Evolutionary conservation across 2,329 filamentous ascomycete species (phyloP).

Genomic region (Microsporum ferrugineum): DNA sequence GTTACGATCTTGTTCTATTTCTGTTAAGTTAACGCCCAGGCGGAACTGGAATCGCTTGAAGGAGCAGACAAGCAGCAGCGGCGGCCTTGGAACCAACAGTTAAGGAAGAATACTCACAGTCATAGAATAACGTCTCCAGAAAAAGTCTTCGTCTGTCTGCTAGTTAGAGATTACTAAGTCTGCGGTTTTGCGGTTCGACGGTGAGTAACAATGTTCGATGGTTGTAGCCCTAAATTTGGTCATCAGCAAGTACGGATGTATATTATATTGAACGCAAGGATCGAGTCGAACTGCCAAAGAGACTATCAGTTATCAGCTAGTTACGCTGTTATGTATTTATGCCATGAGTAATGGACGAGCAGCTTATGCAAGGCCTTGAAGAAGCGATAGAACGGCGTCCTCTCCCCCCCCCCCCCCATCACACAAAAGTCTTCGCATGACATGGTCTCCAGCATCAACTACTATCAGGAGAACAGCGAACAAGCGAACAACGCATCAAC

Average conservation of each 20-base stretch:
- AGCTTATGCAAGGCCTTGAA: neutral
- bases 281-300: neutral
- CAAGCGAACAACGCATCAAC: neutral
- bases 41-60: neutral
- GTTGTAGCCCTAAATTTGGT: neutral
- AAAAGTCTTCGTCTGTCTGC: neutral
- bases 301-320: neutral
- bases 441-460: neutral
- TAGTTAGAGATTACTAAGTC: neutral
- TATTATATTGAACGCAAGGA: neutral
- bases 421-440: neutral
- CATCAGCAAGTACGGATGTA: neutral
- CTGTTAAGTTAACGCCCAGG: constrained; percentile 1
- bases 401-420: neutral
- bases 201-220: neutral
- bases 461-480: neutral
- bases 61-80: neutral
- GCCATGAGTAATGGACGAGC: neutral
- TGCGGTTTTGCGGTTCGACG: neutral
- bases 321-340: neutral
- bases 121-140: neutral
- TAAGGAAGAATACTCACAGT: neutral
- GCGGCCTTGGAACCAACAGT: neutral
- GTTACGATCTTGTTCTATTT: neutral
- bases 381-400: neutral